Conservation (phyloP, 805 yeast species). For the Candida vaughaniae region DNA sequence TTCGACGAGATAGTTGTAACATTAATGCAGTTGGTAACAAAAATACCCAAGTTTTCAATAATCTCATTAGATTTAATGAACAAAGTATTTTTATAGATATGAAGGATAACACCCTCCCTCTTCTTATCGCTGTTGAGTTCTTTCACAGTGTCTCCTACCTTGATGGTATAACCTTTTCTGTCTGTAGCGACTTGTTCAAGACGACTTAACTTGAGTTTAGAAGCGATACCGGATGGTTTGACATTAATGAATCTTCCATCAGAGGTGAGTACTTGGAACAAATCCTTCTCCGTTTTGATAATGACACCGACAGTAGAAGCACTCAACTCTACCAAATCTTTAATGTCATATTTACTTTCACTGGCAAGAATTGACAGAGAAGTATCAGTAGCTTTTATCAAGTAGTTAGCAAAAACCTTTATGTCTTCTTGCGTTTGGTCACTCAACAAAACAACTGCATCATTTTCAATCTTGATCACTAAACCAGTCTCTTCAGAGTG, state of each 20-base stretch:
- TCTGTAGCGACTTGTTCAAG: constrained; percentile 86
- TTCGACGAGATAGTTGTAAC: constrained; percentile 85
- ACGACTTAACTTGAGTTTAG: constrained; percentile 62
- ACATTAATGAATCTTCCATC: constrained; percentile 75
- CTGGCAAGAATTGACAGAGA: constrained; percentile 55
- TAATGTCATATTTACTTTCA: constrained; percentile 78
- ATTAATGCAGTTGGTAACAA: constrained; percentile 72
- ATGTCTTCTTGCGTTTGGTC: constrained; percentile 88
- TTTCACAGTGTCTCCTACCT: constrained; percentile 89
- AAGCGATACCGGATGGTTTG: constrained; percentile 78
- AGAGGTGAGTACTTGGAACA: constrained; percentile 74
- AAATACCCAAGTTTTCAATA: constrained; percentile 86
- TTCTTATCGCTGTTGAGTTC: constrained; percentile 66
- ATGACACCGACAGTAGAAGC: constrained; percentile 87
- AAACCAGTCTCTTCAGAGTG: constrained; percentile 93
- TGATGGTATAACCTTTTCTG: constrained; percentile 76
- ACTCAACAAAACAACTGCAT: constrained; percentile 84
- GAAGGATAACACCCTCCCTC: constrained; percentile 84
- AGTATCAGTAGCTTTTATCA: constrained; percentile 89
- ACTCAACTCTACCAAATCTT: constrained; percentile 85
- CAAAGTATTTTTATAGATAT: constrained; percentile 75
- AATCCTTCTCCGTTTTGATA: constrained; percentile 84
- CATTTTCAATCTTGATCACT: constrained; percentile 77
- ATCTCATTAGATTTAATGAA: constrained; percentile 80
- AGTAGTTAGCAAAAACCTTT: constrained; percentile 87